phyloP scores from a whole-genome alignment of 305 asterid genomes.

The Ruellia speciosa region DNA sequence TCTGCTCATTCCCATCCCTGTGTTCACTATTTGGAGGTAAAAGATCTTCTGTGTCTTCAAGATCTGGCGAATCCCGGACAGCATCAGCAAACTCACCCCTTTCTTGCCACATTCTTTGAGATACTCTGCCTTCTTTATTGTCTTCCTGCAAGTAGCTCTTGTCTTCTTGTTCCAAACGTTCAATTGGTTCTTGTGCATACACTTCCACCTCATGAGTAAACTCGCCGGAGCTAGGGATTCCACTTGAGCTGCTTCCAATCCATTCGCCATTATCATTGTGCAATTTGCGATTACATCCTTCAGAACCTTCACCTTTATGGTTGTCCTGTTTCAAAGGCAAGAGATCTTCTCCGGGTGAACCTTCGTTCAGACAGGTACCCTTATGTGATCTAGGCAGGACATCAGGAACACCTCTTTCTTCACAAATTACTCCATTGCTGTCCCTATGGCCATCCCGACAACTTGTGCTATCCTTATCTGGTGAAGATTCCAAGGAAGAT shows the following conservation, averaged over 20 bases:
- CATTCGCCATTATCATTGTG: conserved; percentile 18
- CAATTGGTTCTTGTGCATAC: conserved; percentile 9
- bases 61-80: not conserved
- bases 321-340: conserved; percentile 13
- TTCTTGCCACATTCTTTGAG: conserved; percentile 13
- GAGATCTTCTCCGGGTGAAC: conserved; percentile 5
- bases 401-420: conserved; percentile 29
- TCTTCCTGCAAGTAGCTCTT: conserved; percentile 10
- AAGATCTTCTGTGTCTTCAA: not conserved
- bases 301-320: not conserved
- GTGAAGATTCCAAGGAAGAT: not conserved
- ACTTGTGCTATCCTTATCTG: conserved; percentile 18
- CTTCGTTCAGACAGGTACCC: conserved; percentile 1
- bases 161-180: conserved; percentile 17
- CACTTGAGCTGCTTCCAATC: conserved; percentile 22
- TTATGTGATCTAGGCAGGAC: conserved; percentile 34
- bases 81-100: conserved; percentile 2
- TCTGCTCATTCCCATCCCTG: no score
- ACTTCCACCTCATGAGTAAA: conserved; percentile 17
- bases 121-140: conserved; percentile 24
- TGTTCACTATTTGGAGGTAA: conserved; percentile 13
- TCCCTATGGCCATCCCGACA: conserved; percentile 20
- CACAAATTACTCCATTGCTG: conserved; percentile 10
- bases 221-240: conserved; percentile 28
- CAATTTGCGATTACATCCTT: conserved; percentile 5